Evolutionary conservation across 1,284 basidiomycete genomes (phyloP), one percentile per base, ranked within the genome.

Genomic region (Trichosporon coremiiforme): DNA sequence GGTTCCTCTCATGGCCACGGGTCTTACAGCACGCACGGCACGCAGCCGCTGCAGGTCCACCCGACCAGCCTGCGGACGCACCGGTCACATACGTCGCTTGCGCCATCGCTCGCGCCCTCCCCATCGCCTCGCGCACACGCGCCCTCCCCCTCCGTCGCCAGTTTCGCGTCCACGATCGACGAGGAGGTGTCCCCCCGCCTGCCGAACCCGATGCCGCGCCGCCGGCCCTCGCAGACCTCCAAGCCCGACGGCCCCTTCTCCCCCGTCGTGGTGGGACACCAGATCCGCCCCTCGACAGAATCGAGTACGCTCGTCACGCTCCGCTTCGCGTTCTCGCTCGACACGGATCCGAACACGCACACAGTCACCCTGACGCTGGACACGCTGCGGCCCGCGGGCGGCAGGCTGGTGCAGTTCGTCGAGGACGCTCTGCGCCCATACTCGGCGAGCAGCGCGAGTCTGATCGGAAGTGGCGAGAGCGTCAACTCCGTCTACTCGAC

Each of bases 291-390:
- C 5, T 45, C 67, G 2, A 64, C 57, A 1, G 68, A 70, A 29
- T 9, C 53, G 6, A 25, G 10, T 6, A 67, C 69, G 13, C 68
- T 79, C 12, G 66, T 79, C 38, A 77, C 69, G 1, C 70, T 79
- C 1, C 74, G 75, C 55, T 79, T 78, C 64, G 72, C 73, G 6
- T 79, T 73, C 69, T 75, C 70, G 17, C 73, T 76, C 33, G 71
- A 74, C 33, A 68, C 73, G 0, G 70, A 68, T 20, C 75, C 75
- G n/a, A 72, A 73, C 57, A 78, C 76, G 20, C 71, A 72, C 50
- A 64, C 67, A 2, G 71, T 79, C n/a, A 76, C 71, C 1, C 55
- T 79, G 10, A 74, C 76, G 4, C 62, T 76, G 8, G 74, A 77
- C 22, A 67, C 74, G 22, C 68, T 79, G 4, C 71, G 68, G 22